Conservation (phyloP, 192 early-diverging fungal species). For the Coemansia sp. region DNA sequence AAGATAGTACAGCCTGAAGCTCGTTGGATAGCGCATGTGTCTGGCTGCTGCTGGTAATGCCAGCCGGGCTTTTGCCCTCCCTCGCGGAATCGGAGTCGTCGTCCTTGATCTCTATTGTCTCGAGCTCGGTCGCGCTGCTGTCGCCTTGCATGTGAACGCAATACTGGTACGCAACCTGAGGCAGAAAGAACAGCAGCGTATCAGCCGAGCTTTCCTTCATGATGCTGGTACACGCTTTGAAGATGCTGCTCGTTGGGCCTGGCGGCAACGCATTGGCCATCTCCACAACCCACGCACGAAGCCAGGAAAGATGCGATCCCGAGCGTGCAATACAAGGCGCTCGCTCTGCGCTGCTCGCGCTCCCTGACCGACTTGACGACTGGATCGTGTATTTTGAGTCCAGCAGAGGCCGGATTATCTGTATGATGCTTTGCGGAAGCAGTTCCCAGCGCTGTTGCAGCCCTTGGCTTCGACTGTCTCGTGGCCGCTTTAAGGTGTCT, state of each 20-base stretch:
- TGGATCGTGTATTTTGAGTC: slow-evolving; percentile 54
- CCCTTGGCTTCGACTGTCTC: slow-evolving; percentile 6
- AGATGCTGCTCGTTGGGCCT: slow-evolving; percentile 16
- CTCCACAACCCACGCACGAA: slow-evolving; percentile 41
- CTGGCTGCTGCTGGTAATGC: neutral
- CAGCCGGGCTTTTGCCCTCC: neutral
- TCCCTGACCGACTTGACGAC: slow-evolving; percentile 10
- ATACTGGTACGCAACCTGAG: slow-evolving; percentile 39
- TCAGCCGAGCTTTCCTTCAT: slow-evolving; percentile 44
- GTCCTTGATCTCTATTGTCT: slow-evolving; percentile 30
- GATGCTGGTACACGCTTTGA: slow-evolving; percentile 38
- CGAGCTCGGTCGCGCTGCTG: neutral
- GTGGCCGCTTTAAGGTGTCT: slow-evolving; percentile 9
- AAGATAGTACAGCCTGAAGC: slow-evolving; percentile 32
- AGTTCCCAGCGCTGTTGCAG: slow-evolving; percentile 45
- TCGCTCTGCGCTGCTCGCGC: neutral
- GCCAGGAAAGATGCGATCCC: slow-evolving; percentile 29
- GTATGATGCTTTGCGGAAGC: slow-evolving; percentile 32
- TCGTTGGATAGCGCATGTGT: slow-evolving; percentile 19
- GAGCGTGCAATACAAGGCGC: slow-evolving; percentile 24
- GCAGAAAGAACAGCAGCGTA: slow-evolving; percentile 38
- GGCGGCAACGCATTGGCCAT: slow-evolving; percentile 19
- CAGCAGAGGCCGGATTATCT: slow-evolving; percentile 37
- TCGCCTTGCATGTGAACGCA: slow-evolving; percentile 10
- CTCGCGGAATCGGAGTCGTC: slow-evolving; percentile 19